Evolutionary conservation across 495 filamentous ascomycete genomes (phyloP), one percentile per base, ranked within the genome.

Genomic region (Penicillium macrosclerotiorum): DNA sequence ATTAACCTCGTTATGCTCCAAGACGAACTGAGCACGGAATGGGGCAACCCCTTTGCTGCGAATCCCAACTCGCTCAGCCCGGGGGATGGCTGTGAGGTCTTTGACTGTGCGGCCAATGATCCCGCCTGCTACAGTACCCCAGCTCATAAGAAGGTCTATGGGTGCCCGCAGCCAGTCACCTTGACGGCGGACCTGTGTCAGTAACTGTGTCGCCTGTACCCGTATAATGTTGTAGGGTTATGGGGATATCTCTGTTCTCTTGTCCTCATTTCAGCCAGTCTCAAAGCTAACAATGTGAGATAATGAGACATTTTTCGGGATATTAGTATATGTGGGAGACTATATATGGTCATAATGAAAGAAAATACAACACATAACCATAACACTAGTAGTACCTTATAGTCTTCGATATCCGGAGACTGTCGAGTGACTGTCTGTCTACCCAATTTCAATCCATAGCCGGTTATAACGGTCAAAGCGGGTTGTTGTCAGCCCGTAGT

Each of bases 11-110:
- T 37, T 25, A 18, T 37, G 46, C 37, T 41, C 51, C 18, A 26
- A 62, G 60, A 63, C 45, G 53, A 63, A 40, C 30, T 63, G 14
- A 63, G 53, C 53, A 53, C 57, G 19, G 53, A 63, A 47, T 63
- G 48, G 51, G 60, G 60, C 17, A 63, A 63, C 36, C 60, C 57
- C 37, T 63, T 63, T 37, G 60, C 60, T 17, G 57, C 53, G 31
- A 37, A 43, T 29, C 42, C 57, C 11, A 63, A 63, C 45, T 55
- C 60, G 20, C 54, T 63, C 18, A 60, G 53, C 37, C 57, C 60
- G 16, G 60, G 60, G 3, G 60, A 52, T 5, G 60, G 60, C 34
- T 63, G 57, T 51, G 48, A 57, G 35, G 42, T 29, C 34, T 60
- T 63, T 46, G 57, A 60, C 51, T 63, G 60, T 50, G 57, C 53